Evolutionary conservation across 2,329 filamentous ascomycete genomes (phyloP).

Genomic region (Penicillium decumbens): DNA sequence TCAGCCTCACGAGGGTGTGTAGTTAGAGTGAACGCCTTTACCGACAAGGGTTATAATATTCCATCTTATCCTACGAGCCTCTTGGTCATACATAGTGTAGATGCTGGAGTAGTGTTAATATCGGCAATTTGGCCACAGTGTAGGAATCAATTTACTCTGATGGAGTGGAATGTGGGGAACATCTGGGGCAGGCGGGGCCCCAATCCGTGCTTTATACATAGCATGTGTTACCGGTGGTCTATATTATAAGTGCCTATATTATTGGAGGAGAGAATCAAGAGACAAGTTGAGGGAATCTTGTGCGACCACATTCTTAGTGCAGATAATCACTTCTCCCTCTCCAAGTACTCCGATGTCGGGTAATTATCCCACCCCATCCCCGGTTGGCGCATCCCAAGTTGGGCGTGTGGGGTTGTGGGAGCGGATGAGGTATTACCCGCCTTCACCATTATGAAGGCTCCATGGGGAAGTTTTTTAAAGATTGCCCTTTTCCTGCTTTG

Average conservation of each 20-base stretch:
- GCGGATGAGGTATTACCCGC: constrained; percentile 24
- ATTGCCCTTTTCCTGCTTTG: background rate
- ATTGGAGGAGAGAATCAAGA: background rate
- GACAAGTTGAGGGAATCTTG: background rate
- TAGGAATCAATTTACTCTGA: constrained; percentile 10
- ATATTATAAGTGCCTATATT: background rate
- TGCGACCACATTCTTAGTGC: background rate
- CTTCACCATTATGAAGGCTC: background rate
- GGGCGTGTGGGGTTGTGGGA: constrained; percentile 23
- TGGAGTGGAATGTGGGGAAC: constrained; percentile 9
- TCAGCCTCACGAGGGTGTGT: no score
- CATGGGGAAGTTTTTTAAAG: constrained; percentile 11
- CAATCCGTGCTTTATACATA: background rate
- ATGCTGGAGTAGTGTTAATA: background rate
- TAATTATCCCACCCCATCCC: constrained; percentile 13
- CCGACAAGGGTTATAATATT: background rate
- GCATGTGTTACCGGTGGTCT: background rate
- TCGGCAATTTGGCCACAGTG: constrained; percentile 6
- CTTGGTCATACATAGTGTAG: background rate
- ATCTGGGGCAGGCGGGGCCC: constrained; percentile 7
- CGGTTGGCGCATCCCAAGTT: background rate
- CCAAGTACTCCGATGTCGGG: constrained; percentile 3
- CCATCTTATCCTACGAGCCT: background rate
- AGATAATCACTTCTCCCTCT: constrained; percentile 7
- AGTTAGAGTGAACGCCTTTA: background rate